Percentiles rank a stretch among this genome's conserved stretches.
Evolutionary conservation across 805 yeast genomes (phyloP).

Genomic region (Saturnispora kantuleensis): DNA sequence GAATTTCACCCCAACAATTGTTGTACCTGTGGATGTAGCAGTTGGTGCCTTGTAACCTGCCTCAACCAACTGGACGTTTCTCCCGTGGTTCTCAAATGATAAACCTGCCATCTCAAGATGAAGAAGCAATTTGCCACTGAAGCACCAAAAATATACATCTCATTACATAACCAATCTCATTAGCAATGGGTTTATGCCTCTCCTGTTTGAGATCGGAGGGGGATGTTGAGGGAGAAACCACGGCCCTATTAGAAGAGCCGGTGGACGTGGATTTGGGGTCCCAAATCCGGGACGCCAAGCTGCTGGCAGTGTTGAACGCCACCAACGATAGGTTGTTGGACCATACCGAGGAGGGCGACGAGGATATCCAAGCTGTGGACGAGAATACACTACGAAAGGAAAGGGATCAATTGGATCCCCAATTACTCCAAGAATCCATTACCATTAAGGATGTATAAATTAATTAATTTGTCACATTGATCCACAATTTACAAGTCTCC

Average conservation of each 20-base stretch:
- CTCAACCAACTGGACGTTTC: slow-evolving; percentile 67
- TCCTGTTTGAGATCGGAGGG: slow-evolving; percentile 21
- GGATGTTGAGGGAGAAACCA: no score
- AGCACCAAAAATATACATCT: neutral
- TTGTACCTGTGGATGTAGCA: slow-evolving; percentile 98
- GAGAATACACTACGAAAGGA: slow-evolving; percentile 1
- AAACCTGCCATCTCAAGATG: slow-evolving; percentile 66
- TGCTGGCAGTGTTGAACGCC: slow-evolving; percentile 24
- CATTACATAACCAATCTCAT: neutral
- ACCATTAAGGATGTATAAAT: neutral
- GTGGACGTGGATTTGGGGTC: neutral
- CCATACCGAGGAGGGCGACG: slow-evolving; percentile 4
- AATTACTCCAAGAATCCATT: neutral
- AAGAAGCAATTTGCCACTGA: slow-evolving; percentile 7
- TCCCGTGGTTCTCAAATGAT: slow-evolving; percentile 85
- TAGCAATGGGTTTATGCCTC: slow-evolving; percentile 26
- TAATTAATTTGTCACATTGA: slow-evolving; percentile 24
- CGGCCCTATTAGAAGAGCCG: neutral
- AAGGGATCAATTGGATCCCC: neutral
- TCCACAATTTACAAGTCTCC: slow-evolving; percentile 33
- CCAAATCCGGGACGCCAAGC: slow-evolving; percentile 22
- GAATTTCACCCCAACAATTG: slow-evolving; percentile 93
- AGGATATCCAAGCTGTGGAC: neutral
- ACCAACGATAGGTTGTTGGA: slow-evolving; percentile 24
- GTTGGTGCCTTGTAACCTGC: slow-evolving; percentile 66